Evolutionary conservation across 148 eudicot genomes (phyloP).

Genomic region (Camellia sinensis): DNA sequence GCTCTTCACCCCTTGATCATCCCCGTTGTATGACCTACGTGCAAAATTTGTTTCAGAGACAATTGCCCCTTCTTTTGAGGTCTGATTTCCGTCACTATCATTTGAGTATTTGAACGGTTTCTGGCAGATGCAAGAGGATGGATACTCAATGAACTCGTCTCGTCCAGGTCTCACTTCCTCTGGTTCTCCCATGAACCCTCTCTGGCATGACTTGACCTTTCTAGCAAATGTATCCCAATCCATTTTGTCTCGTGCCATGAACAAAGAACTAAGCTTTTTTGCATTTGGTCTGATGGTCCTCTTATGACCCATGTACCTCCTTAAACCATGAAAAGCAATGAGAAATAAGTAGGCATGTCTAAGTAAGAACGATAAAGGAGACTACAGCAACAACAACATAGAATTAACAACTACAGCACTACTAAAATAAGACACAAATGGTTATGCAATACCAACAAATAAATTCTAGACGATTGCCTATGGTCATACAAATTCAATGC

Average conservation of each 20-base stretch:
- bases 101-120: conserved; percentile 38
- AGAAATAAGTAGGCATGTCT: background rate
- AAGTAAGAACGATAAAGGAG: background rate
- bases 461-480: background rate
- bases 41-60: conserved; percentile 14
- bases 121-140: conserved; percentile 77
- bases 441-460: background rate
- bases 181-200: conserved; percentile 97
- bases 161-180: conserved; percentile 79
- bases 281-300: conserved; percentile 94
- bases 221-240: conserved; percentile 68
- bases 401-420: background rate
- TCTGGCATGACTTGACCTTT: conserved; percentile 84
- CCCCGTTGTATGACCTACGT: background rate
- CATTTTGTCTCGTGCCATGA: conserved; percentile 59
- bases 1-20: conserved; percentile 14
- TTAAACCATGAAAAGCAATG: conserved; percentile 21
- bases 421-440: background rate
- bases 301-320: conserved; percentile 98
- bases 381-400: background rate
- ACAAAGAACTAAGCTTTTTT: conserved; percentile 77
- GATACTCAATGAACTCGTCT: conserved; percentile 83
- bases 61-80: conserved; percentile 9
- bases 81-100: conserved; percentile 20
- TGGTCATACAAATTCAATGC: background rate